Conservation (phyloP, 2,329 filamentous ascomycete species). For the Cephalotrichum gorgonifer region DNA sequence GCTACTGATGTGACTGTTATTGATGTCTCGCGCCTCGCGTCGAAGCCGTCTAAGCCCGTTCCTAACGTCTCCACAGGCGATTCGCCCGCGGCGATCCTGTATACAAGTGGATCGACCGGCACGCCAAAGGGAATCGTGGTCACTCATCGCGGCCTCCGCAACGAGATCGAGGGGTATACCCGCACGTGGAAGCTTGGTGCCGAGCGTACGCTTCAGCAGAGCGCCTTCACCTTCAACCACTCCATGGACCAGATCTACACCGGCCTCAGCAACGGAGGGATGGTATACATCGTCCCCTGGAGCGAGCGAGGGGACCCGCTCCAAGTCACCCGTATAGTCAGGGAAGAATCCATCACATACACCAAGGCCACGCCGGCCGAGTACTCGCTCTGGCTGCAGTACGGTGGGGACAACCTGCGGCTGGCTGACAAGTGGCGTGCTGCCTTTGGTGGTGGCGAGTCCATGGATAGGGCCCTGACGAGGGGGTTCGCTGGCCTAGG, state of each 20-base stretch:
- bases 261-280: slow-evolving; percentile 22
- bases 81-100: slow-evolving; percentile 20
- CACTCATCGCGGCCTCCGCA: slow-evolving; percentile 15
- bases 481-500: slow-evolving; percentile 6
- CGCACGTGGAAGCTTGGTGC: slow-evolving; percentile 10
- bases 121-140: slow-evolving; percentile 29
- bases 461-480: slow-evolving; percentile 1
- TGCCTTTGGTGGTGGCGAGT: slow-evolving; percentile 11
- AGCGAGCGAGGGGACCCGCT: slow-evolving; percentile 19
- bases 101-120: slow-evolving; percentile 18
- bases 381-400: slow-evolving; percentile 15
- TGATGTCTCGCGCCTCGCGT: too few species aligned
- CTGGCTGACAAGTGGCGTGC: neutral
- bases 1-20: too few species aligned
- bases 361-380: slow-evolving; percentile 26
- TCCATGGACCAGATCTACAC: slow-evolving; percentile 22
- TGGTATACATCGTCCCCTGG: slow-evolving; percentile 19
- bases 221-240: slow-evolving; percentile 25
- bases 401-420: neutral
- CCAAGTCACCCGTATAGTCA: slow-evolving; percentile 20
- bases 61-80: too few species aligned
- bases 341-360: slow-evolving; percentile 16
- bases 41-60: too few species aligned
- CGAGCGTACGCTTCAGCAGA: slow-evolving; percentile 23
- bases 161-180: slow-evolving; percentile 13